Evolutionary conservation across 2,329 filamentous ascomycete genomes (phyloP), one percentile per base, ranked within the genome.

Genomic region (Sarocladium oryzae): DNA sequence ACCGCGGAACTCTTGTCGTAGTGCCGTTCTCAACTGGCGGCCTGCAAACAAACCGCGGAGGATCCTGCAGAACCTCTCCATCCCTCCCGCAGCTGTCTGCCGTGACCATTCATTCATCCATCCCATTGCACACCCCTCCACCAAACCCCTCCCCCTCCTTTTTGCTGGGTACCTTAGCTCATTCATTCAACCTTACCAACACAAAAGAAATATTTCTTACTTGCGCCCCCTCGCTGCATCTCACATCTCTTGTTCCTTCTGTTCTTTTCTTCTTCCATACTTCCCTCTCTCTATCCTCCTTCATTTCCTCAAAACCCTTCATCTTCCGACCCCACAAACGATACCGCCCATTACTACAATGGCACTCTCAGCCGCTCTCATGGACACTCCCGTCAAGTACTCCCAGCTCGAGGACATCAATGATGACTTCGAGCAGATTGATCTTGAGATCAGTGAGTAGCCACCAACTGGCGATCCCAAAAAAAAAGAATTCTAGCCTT

Each of bases 341-440:
- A 18, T 13, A 7, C 13, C 28, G 13, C 4, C 30, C 10, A 30
- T 7, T 28, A 21, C 13, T 18, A 45, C 15, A 20, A 45, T 51
- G 50, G 50, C 37, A 20, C 20, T 33, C 21, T 28, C 28, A 16
- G 50, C 30, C 13, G 46, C 46, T 16, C 46, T 49, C 30, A 58
- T 66, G 54, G 64, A 69, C 23, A 71, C 70, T 54, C 58, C 69
- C 53, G 70, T 85, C 55, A 79, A 77, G 53, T 91, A 89, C 69
- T 86, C 89, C 69, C 81, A 92, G 66, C 82, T 97, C 57, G 79
- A 82, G 53, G 79, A 85, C 52, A 76, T 96, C 56, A 89, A 96
- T 74, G 78, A 83, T 59, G 86, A 95, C 56, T 95, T 96, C 62
- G 84, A 91, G 54, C 82, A 91, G 61, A 83, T 84, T 32, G 90